Base-by-base conservation (phyloP, 345 rosid species). In the Limnanthes douglasii region DNA sequence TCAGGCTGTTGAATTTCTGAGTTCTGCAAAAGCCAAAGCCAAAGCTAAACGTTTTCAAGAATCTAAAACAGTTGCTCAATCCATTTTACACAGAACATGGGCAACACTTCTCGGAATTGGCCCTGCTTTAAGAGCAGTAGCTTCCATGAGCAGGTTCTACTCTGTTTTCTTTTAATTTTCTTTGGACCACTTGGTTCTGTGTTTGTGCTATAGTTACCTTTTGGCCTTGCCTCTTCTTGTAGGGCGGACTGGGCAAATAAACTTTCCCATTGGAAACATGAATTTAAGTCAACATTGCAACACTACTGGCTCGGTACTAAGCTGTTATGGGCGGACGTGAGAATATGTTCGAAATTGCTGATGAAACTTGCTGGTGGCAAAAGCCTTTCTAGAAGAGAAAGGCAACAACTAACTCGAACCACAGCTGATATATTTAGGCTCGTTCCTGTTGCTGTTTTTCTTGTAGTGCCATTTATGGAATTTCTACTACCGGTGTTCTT, bases 371-470 rank as follows among this genome's bases (percentile, higher is more conserved):
- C 75, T 33, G 62, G 60, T 34, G 88, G 88, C 36, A 73, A 73
- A 63, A 69, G 82, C 59, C 66, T 77, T 31, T 69, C 88, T 24
- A 68, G 92, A 58, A 75, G 95, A 66, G 86, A 84, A 64, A 73
- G 81, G 48, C 93, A 84, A 50, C 95, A 84, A 58, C 68, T 84
- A n/a, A 84, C 95, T 32, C 63, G 74, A 33, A 84, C 95, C 7
- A 79, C 86, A 39, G 93, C 86, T n/a, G 93, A 84, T 58, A 84
- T 84, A 47, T 84, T 84, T 51, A 68, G 93, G 58, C 59, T 84
- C 34, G 93, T 73, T 34, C 95, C 95, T 18, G 57, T 79, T 58
- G 84, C 86, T 5, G 93, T 77, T 46, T 77, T 77, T 59, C 67
- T 77, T 14, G 51, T 77, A 0, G 82, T 77, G 32, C 88, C 88